phyloP scores from a whole-genome alignment of 306 rosid genomes.

The Acacia melanoxylon region DNA sequence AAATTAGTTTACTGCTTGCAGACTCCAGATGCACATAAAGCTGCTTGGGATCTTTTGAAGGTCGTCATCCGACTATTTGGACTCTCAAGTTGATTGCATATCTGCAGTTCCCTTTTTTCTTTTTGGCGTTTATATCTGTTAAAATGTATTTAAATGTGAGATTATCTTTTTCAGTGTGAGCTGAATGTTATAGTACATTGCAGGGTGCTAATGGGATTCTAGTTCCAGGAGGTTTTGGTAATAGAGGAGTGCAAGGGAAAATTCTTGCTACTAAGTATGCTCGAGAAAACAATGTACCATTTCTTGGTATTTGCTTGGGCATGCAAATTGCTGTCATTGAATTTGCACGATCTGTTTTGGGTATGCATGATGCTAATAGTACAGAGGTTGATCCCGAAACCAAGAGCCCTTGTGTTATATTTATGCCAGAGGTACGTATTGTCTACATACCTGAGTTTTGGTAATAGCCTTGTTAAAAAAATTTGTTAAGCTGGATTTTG shows the following conservation, averaged over 20 bases:
- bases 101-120: background rate
- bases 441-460: background rate
- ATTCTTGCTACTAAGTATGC: slow-evolving; percentile 92
- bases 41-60: slow-evolving; percentile 85
- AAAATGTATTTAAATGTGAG: slow-evolving; percentile 3
- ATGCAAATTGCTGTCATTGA: slow-evolving; percentile 97
- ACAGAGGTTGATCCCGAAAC: slow-evolving; percentile 78
- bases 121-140: background rate
- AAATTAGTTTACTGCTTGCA: slow-evolving; percentile 40
- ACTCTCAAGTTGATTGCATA: slow-evolving; percentile 14
- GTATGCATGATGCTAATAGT: slow-evolving; percentile 80
- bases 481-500: slow-evolving; percentile 19
- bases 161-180: slow-evolving; percentile 21
- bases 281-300: slow-evolving; percentile 76
- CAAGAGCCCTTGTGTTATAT: slow-evolving; percentile 77
- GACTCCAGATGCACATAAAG: slow-evolving; percentile 63
- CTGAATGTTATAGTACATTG: slow-evolving; percentile 33
- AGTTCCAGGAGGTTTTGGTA: slow-evolving; percentile 98
- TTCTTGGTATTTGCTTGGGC: slow-evolving; percentile 88
- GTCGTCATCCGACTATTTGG: slow-evolving; percentile 38
- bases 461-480: background rate
- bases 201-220: slow-evolving; percentile 92
- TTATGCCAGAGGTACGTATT: slow-evolving; percentile 85
- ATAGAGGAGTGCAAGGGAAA: slow-evolving; percentile 91
- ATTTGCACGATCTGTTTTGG: slow-evolving; percentile 77